Percentiles rank a stretch among this genome's conserved stretches.
phyloP scores from a whole-genome alignment of 768 basidiomycete species.

The Trametes villosa region DNA sequence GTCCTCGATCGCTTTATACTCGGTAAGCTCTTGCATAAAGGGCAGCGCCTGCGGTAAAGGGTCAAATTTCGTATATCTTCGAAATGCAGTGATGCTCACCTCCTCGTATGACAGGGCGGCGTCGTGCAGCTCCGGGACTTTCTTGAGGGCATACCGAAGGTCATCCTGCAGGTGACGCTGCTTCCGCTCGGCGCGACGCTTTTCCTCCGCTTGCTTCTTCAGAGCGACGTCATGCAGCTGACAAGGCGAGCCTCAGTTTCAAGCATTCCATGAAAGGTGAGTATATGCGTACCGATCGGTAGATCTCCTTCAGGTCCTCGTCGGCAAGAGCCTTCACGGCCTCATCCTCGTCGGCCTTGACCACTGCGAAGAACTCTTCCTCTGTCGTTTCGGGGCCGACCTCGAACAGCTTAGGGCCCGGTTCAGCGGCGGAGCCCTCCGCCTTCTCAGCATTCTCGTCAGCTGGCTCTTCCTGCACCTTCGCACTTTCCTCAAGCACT shows the following conservation, averaged over 20 bases:
- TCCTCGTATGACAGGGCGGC: conserved; percentile 78
- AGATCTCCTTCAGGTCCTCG: conserved; percentile 62
- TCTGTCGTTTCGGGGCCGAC: conserved; percentile 63
- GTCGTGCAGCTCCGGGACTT: conserved; percentile 82
- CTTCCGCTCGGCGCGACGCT: conserved; percentile 80
- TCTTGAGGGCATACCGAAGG: conserved; percentile 92
- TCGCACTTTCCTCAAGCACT: conserved; percentile 35
- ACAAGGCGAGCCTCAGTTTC: conserved; percentile 4
- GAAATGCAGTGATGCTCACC: conserved; percentile 47
- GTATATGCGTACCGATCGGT: conserved; percentile 52
- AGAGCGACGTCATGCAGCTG: conserved; percentile 75
- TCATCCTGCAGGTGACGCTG: conserved; percentile 93
- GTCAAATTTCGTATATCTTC: not conserved
- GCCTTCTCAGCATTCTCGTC: conserved; percentile 23
- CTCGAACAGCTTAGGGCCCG: conserved; percentile 39
- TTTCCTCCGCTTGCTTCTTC: conserved; percentile 85
- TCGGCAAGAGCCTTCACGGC: conserved; percentile 50
- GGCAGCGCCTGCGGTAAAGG: conserved; percentile 60
- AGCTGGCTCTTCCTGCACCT: conserved; percentile 28
- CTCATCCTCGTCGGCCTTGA: conserved; percentile 61
- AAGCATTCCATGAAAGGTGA: conserved; percentile 1
- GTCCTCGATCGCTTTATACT: conserved; percentile 86
- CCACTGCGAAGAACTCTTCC: conserved; percentile 61
- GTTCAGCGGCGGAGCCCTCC: not conserved
- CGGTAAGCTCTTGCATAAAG: conserved; percentile 78